A percentile compares a stretch with the other conserved stretches of the same genome.
phyloP scores from a whole-genome alignment of 345 rosid species.

The Isatis tinctoria region DNA sequence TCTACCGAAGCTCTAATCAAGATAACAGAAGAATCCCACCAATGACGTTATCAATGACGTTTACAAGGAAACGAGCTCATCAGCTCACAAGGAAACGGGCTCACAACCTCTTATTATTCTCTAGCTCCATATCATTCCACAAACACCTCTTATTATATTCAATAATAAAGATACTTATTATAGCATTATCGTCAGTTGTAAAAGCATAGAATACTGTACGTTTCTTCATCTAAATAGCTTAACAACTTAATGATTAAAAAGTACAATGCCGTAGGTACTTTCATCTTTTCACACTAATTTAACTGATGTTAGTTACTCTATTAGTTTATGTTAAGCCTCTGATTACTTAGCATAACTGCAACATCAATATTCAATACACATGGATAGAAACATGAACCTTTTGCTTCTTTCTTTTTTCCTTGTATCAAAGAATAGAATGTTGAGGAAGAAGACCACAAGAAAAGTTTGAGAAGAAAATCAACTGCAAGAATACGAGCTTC shows the following conservation, averaged over 20 bases:
- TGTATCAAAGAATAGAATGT: too few relatives aligned
- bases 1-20: too few relatives aligned
- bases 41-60: too few relatives aligned
- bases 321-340: conserved; percentile 13
- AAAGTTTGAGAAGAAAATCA: too few relatives aligned
- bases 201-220: conserved; percentile 37
- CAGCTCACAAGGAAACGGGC: too few relatives aligned
- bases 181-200: conserved; percentile 10
- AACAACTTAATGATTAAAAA: conserved; percentile 26
- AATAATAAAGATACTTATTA: conserved; percentile 13
- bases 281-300: neutral
- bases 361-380: conserved; percentile 28
- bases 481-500: too few relatives aligned
- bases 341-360: conserved; percentile 23
- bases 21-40: too few relatives aligned
- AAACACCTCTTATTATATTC: conserved; percentile 13
- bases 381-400: too few relatives aligned
- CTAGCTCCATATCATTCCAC: conserved; percentile 12
- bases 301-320: neutral
- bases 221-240: conserved; percentile 1
- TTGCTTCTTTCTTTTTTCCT: too few relatives aligned
- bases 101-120: too few relatives aligned
- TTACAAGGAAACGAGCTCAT: too few relatives aligned
- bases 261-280: conserved; percentile 35
- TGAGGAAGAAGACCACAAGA: too few relatives aligned